Conservation (phyloP, 2,329 filamentous ascomycete genomes). For the Venturia effusa region DNA sequence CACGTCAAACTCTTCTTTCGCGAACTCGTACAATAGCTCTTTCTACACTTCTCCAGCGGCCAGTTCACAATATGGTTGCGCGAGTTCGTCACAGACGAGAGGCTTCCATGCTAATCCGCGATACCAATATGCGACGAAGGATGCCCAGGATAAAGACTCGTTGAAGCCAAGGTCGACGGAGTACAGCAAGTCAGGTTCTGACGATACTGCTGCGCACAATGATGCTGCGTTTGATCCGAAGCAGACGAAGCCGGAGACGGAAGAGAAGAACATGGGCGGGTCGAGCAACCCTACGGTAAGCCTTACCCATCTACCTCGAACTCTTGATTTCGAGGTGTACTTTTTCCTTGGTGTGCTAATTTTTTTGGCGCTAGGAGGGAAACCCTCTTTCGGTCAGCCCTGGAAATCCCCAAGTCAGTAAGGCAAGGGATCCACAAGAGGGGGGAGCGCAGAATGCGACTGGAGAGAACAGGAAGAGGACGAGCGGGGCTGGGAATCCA, state of each 20-base stretch:
- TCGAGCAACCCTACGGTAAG: not conserved
- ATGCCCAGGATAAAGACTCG: slow-evolving; percentile 40
- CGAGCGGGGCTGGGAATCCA: slow-evolving; percentile 26
- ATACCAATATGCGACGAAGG: slow-evolving; percentile 25
- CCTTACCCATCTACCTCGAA: not conserved
- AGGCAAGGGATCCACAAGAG: slow-evolving; percentile 28
- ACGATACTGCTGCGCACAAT: slow-evolving; percentile 41
- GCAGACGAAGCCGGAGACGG: slow-evolving; percentile 55
- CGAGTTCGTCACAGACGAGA: not conserved
- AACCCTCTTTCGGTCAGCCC: slow-evolving; percentile 50
- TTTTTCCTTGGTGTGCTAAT: not conserved
- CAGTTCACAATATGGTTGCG: not conserved
- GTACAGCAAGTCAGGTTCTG: slow-evolving; percentile 56
- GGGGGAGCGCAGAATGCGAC: not conserved
- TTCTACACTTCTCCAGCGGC: not conserved
- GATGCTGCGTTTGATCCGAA: slow-evolving; percentile 59
- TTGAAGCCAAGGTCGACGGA: slow-evolving; percentile 58
- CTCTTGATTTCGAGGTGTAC: not conserved
- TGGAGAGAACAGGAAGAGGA: slow-evolving; percentile 20
- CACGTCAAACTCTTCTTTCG: not conserved
- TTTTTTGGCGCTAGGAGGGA: slow-evolving; percentile 19
- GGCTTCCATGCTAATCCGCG: not conserved
- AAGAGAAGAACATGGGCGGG: slow-evolving; percentile 30
- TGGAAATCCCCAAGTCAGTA: slow-evolving; percentile 47
- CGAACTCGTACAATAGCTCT: not conserved